A percentile compares a stretch with the other conserved stretches of the same genome.
Conservation (phyloP, 176 grass and related monocot genomes). For the Aegilops sharonensis region DNA sequence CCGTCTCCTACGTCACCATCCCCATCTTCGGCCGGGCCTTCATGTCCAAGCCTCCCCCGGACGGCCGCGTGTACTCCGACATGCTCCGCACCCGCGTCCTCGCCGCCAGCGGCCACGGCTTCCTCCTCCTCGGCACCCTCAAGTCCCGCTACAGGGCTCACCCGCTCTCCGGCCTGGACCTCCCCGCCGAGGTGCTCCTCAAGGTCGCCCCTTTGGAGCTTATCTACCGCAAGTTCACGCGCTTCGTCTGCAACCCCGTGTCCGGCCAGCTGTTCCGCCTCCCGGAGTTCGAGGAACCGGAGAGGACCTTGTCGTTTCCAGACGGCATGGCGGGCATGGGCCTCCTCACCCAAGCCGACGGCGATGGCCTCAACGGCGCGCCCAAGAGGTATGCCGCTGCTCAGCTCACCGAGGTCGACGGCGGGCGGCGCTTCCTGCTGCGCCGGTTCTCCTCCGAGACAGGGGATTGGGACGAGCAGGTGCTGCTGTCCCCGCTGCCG, state of each 20-base stretch:
- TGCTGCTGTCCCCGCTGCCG: conserved; percentile 12
- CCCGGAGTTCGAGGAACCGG: background rate
- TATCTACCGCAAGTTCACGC: background rate
- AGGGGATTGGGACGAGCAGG: background rate
- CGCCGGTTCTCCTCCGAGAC: background rate
- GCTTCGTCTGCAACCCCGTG: conserved; percentile 20
- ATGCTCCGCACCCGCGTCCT: background rate
- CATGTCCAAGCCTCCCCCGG: background rate
- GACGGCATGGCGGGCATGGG: background rate
- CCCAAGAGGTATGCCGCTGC: background rate
- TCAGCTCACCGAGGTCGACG: background rate
- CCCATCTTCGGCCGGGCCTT: background rate
- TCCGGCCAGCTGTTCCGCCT: conserved; percentile 2
- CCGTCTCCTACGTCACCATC: background rate
- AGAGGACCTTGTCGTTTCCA: background rate
- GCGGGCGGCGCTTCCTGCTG: background rate
- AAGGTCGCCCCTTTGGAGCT: background rate
- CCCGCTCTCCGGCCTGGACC: background rate
- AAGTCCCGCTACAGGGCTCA: background rate
- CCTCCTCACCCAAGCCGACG: background rate
- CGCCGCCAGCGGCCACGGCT: background rate
- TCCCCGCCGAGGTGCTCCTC: background rate
- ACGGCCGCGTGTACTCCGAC: background rate
- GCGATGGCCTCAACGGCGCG: background rate
- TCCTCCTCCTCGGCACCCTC: conserved; percentile 2